phyloP scores from a whole-genome alignment of 2,329 filamentous ascomycete genomes.

The Thelonectria discophora region DNA sequence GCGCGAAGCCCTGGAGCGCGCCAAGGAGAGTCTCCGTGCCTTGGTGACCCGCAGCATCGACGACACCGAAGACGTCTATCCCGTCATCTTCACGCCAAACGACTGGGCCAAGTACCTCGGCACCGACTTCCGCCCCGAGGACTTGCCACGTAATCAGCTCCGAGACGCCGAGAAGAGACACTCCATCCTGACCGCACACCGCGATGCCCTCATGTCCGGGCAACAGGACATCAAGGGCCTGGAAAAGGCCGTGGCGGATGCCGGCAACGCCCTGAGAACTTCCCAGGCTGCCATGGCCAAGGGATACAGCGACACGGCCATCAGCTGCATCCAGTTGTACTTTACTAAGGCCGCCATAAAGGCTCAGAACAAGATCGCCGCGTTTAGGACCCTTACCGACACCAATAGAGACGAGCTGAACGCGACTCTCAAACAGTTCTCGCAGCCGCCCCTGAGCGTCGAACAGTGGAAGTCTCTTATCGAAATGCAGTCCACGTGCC shows the following conservation, averaged over 20 bases:
- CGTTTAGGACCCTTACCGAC: neutral
- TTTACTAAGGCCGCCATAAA: neutral
- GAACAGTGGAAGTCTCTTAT: neutral
- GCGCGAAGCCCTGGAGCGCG: neutral
- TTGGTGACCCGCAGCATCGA: neutral
- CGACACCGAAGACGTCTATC: slow-evolving; percentile 1
- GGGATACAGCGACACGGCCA: neutral
- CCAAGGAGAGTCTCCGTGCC: neutral
- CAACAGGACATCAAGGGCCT: neutral
- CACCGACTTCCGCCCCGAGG: neutral
- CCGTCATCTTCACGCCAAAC: neutral
- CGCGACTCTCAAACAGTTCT: neutral
- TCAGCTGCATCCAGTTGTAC: neutral
- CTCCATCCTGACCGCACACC: neutral
- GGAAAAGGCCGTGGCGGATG: neutral
- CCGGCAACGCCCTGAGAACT: neutral
- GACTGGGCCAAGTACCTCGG: neutral
- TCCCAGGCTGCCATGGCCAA: neutral
- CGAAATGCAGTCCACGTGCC: neutral
- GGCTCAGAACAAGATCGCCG: neutral
- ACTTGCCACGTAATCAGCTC: neutral
- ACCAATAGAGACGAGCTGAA: neutral
- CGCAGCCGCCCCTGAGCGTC: neutral
- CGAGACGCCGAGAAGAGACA: neutral
- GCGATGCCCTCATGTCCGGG: neutral